These are phyloP conservation scores for Pseudomassariella vexata DNA, from an alignment of 2,329 filamentous ascomycete genomes.

Conservation along the genomic window DNA sequence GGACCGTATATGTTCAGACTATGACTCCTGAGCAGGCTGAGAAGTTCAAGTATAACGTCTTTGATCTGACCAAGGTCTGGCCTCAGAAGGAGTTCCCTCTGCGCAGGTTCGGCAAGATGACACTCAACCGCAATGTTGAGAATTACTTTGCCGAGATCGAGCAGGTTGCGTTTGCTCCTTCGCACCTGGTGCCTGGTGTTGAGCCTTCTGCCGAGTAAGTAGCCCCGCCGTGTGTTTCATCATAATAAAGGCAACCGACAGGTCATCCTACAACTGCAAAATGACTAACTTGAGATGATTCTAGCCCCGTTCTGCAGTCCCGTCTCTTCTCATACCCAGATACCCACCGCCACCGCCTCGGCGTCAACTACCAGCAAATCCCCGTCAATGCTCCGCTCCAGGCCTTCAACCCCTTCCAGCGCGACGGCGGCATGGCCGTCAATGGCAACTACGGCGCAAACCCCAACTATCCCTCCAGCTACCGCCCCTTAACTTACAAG, in stretches of 20 bases:
- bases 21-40: conserved; percentile 58
- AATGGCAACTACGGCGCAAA: conserved; percentile 59
- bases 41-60: conserved; percentile 56
- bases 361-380: conserved; percentile 59
- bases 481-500: conserved; percentile 38
- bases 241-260: too few species aligned
- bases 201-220: conserved; percentile 59
- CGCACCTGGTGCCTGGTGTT: conserved; percentile 58
- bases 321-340: conserved; percentile 58
- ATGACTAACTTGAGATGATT: too few species aligned
- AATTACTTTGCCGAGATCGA: conserved; percentile 69
- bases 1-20: conserved; percentile 59
- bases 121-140: conserved; percentile 56
- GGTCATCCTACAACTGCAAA: too few species aligned
- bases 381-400: conserved; percentile 53
- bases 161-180: conserved; percentile 61
- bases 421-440: conserved; percentile 65
- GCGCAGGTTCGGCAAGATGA: conserved; percentile 54
- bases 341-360: conserved; percentile 57
- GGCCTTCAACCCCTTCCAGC: conserved; percentile 63
- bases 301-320: conserved; percentile 54
- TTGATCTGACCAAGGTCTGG: conserved; percentile 68
- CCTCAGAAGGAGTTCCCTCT: conserved; percentile 58
- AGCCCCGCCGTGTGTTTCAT: too few species aligned
- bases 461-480: conserved; percentile 51